Evolutionary conservation across 257 asterid genomes (phyloP), one percentile per base, ranked within the genome.

Genomic region (Verbena officinalis): DNA sequence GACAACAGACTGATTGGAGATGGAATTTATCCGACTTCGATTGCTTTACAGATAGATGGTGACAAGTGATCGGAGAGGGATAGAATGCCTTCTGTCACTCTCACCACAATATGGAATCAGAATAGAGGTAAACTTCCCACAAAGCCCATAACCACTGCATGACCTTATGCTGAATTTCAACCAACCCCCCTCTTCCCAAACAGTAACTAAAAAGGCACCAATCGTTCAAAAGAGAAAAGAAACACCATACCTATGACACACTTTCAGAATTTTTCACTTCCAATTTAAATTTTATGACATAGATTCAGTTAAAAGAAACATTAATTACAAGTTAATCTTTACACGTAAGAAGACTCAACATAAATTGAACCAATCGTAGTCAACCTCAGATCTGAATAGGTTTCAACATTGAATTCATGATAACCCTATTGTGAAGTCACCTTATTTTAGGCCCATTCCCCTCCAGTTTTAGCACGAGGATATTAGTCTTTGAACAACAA

Each of bases 401-500:
- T 31, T 40, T 56, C 3, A 33, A 10, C 38, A 39, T 19, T 52
- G 44, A 2, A 5, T 10, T 55, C 17, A 56, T 39, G 74, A 50
- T 21, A 34, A 50, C 40, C 16, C 77, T 50, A 48, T n/a, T 49
- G 10, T 3, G 63, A 57, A 64, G 51, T 33, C n/a, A 54, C 23
- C 27, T 60, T 48, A 30, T 42, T 36, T 22, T 21, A 39, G 21
- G 61, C 58, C 33, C 22, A 14, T 42, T 2, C 33, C 39, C 53
- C 39, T 27, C 27, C 11, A 24, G 40, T 67, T 60, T 38, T 11
- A 7, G 10, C 17, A 53, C 45, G 27, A 40, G 12, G 5, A 33
- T 40, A 42, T 16, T 20, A 11, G 34, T 2, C 7, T 9, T 36
- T 36, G 40, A 36, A 4, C 8, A 9, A 36, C 40, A 36, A 36